These are phyloP conservation scores for Cladosporium sphaerospermum DNA, from an alignment of 2,329 filamentous ascomycete genomes.

Conservation along the genomic window DNA sequence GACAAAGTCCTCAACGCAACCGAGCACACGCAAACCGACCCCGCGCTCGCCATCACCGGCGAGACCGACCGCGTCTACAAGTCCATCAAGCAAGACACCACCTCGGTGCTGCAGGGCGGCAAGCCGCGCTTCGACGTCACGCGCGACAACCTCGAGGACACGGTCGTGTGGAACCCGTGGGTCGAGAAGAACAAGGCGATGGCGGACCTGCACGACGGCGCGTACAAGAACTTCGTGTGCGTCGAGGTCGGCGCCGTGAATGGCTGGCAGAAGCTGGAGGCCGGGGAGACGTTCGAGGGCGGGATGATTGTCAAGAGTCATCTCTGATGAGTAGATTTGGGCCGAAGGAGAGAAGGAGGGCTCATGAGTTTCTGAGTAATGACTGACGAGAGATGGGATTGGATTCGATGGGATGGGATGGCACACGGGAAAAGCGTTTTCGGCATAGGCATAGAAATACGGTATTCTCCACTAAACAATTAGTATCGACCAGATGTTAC, in stretches of 20 bases:
- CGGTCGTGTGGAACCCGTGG: slow-evolving; percentile 98
- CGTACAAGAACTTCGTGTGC: slow-evolving; percentile 89
- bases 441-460: not conserved
- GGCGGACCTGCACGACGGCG: slow-evolving; percentile 80
- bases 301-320: slow-evolving; percentile 47
- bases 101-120: slow-evolving; percentile 58
- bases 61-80: slow-evolving; percentile 89
- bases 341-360: not conserved
- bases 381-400: not conserved
- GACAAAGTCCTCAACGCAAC: slow-evolving; percentile 12
- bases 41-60: slow-evolving; percentile 61
- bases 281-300: slow-evolving; percentile 63
- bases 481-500: too few relatives aligned
- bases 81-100: slow-evolving; percentile 53
- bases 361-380: not conserved
- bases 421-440: not conserved
- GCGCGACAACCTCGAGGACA: slow-evolving; percentile 77
- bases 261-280: slow-evolving; percentile 77
- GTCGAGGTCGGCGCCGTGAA: slow-evolving; percentile 82
- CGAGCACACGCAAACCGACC: slow-evolving; percentile 56
- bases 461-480: too few relatives aligned
- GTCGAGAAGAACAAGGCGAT: slow-evolving; percentile 74
- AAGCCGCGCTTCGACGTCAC: slow-evolving; percentile 64
- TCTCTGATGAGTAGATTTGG: slow-evolving; percentile 13
- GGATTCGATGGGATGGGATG: not conserved